Evolutionary conservation across 371 early-diverging fungal species (phyloP), one percentile per base, ranked within the genome.

Genomic region (Umbelopsis sp.): DNA sequence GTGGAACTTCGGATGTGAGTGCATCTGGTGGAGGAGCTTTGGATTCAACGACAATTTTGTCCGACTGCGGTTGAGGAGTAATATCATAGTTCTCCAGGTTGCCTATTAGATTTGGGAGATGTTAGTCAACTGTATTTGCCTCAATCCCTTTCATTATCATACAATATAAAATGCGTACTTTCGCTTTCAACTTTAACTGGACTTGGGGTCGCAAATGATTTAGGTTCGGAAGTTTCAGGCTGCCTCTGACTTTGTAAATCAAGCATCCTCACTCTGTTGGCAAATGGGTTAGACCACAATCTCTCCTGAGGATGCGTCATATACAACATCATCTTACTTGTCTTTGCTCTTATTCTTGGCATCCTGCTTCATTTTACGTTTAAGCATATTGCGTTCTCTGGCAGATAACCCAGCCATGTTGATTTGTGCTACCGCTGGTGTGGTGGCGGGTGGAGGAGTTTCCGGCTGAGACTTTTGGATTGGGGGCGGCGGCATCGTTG

Each of bases 351-450:
- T 87, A 53, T 89, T 87, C 72, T 93, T 94, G n/a, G 90, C 89
- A 35, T 91, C 95, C 64, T 87, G 77, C 70, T 93, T 95, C 72
- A 89, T 84, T 72, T 94, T 96, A 65, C 99, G 89, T 79, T 97
- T 97, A 37, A 94, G 75, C 76, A 85, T 86, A 69, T 94, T 94
- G 48, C 93, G 85, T 80, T 97, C 97, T 50, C 99, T 90, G 0
- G 96, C 95, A 63, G 96, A 95, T 66, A 98, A 84, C 20, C 93
- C 95, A 12, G 89, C 88, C 88, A 93, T 87, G 38, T 89, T 90
- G 32, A 88, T 84, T 65, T 86, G 82, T 66, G 76, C 73, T 2
- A 80, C 75, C 16, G 79, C 81, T n/a, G 81, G 82, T 11, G 85
- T 73, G 48, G 81, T 70, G 35, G 76, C 8, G 9, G 69, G 29